Base-by-base conservation (phyloP, 2,329 filamentous ascomycete genomes). In the Alternaria atra region DNA sequence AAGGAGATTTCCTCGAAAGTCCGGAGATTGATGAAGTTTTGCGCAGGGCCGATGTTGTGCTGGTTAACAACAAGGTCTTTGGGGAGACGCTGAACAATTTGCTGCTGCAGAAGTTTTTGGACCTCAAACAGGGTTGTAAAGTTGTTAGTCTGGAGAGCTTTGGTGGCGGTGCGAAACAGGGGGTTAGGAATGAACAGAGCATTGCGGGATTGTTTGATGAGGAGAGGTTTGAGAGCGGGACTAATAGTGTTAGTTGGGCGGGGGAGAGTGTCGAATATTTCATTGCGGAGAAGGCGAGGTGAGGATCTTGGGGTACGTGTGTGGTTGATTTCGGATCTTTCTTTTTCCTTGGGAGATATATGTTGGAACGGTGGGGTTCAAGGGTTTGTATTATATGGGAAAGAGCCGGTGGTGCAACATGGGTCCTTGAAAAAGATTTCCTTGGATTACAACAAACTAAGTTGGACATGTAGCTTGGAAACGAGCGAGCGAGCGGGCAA, bases 1-100 rank as follows among this genome's bases (percentile, higher is more conserved):
- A 89, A 43, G 95, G 93, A 60, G 92, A 97, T 75, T 97, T 99
- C 73, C 87, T 93, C 9, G 87, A 89, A 66, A 91, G 91, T 68
- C 77, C 85, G 15, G 84, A 84, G 59, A 92, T 97, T 50, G 85
- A 89, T 61, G 85, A 88, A 25, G 89, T 90, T 7, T 84, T 99
- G 51, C 90, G 91, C 77, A 88, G 90, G 55, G 94, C 95, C 2
- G 95, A 99, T 76, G 94, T 98, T n/a, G 88, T 99, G 17, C 86
- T 99, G 27, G 94, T 98, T 71, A 99, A 99, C 83, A 99, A 99
- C 80, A 94, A 98, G 80, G 95, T 93, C 2, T 99, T 99, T 80
- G 94, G 90, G 6, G 90, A 94, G 13, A 86, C 90, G 69, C 86
- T 97, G 56, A 99, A 98, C 80, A 90, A 92, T 73, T 87, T 89